Conservation (phyloP, 495 filamentous ascomycete species). For the Xylaria sp. region DNA sequence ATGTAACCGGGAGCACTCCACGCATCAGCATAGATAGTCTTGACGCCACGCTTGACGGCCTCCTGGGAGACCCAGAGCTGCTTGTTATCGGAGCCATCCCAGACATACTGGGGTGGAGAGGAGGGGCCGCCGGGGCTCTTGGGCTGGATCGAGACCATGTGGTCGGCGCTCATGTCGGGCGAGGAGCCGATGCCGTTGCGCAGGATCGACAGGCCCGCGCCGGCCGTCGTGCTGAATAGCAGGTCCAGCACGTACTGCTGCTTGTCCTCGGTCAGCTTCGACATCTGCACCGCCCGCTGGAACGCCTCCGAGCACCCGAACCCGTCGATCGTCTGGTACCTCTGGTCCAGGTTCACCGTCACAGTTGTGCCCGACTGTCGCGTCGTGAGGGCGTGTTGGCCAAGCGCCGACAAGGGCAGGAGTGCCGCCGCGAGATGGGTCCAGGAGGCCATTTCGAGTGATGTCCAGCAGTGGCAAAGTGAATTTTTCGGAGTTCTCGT, state of each 20-base stretch:
- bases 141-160: slow-evolving; percentile 55
- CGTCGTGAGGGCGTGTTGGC: slow-evolving; percentile 9
- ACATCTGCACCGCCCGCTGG: slow-evolving; percentile 50
- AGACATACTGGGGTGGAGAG: slow-evolving; percentile 46
- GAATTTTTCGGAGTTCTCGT: not conserved
- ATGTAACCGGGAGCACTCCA: slow-evolving; percentile 65
- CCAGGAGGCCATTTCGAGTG: slow-evolving; percentile 8
- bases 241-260: slow-evolving; percentile 51
- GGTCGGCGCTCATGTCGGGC: slow-evolving; percentile 44
- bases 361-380: slow-evolving; percentile 37
- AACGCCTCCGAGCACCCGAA: slow-evolving; percentile 62
- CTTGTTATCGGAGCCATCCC: slow-evolving; percentile 54
- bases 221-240: slow-evolving; percentile 54
- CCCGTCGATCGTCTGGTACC: slow-evolving; percentile 56
- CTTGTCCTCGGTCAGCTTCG: slow-evolving; percentile 37
- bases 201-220: slow-evolving; percentile 60
- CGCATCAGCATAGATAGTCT: slow-evolving; percentile 61
- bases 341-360: slow-evolving; percentile 47
- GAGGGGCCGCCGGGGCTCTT: slow-evolving; percentile 48
- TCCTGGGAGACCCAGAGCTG: slow-evolving; percentile 59
- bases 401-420: slow-evolving; percentile 26
- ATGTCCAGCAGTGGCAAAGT: not conserved
- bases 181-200: slow-evolving; percentile 63
- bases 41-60: slow-evolving; percentile 54
- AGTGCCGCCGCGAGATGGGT: not conserved